Conservation (phyloP, 2,329 filamentous ascomycete genomes). For the Hirsutella thompsonii region DNA sequence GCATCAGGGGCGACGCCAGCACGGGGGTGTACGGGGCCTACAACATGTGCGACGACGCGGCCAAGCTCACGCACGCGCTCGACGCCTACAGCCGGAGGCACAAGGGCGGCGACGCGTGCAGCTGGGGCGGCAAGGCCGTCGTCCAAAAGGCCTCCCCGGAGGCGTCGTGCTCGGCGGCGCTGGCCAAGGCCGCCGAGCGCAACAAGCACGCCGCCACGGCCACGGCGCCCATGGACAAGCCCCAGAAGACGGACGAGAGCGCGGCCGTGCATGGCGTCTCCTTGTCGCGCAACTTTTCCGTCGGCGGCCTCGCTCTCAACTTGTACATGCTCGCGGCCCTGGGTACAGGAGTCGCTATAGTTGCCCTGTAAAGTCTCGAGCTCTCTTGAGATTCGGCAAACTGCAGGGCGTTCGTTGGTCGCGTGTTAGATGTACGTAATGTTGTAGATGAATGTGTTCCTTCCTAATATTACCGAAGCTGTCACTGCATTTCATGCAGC, state of each 20-base stretch:
- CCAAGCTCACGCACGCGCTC: conserved; percentile 63
- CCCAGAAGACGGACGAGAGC: conserved; percentile 13
- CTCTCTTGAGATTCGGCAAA: too few relatives aligned
- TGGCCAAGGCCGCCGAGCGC: conserved; percentile 49
- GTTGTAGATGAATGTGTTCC: too few relatives aligned
- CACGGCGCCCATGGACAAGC: conserved; percentile 18
- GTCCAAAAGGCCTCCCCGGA: conserved; percentile 35
- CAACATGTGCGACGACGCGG: conserved; percentile 57
- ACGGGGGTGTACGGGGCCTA: conserved; percentile 56
- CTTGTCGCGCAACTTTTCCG: conserved; percentile 24
- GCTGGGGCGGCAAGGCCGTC: conserved; percentile 56
- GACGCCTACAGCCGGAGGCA: conserved; percentile 58
- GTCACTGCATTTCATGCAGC: too few relatives aligned
- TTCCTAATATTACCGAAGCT: too few relatives aligned
- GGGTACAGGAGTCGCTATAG: conserved; percentile 41
- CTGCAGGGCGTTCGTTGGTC: too few relatives aligned
- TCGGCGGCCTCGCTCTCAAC: conserved; percentile 35
- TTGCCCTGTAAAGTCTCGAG: conserved; percentile 31
- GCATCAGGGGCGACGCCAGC: conserved; percentile 43
- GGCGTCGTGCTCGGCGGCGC: conserved; percentile 41
- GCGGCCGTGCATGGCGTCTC: conserved; percentile 23
- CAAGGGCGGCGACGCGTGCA: conserved; percentile 45
- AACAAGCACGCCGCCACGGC: conserved; percentile 33
- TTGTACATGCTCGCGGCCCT: conserved; percentile 27
- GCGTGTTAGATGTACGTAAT: too few relatives aligned